A percentile compares a stretch with the other conserved stretches of the same genome.
These are phyloP conservation scores for Chloranthus sessilifolius DNA, from an alignment of 164 flowering plant genomes.

Conservation along the genomic window DNA sequence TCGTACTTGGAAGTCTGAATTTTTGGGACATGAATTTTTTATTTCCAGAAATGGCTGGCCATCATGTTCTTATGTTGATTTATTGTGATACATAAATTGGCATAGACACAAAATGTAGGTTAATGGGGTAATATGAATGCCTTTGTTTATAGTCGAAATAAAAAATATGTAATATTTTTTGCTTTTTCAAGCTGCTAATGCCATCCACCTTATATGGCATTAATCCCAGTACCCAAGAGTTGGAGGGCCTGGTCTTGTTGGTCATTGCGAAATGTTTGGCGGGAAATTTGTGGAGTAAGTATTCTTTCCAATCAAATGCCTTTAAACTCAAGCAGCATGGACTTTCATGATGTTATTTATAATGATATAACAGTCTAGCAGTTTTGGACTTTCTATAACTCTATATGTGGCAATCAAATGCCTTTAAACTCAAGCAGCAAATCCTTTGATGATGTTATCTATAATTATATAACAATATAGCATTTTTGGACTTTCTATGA, in stretches of 20 bases:
- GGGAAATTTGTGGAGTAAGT: conserved; percentile 72
- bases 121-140: not conserved
- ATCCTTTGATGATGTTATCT: too few relatives aligned
- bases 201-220: conserved; percentile 1
- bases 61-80: not conserved
- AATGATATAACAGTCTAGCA: too few relatives aligned
- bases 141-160: not conserved
- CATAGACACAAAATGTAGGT: not conserved
- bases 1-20: too few relatives aligned
- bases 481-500: too few relatives aligned
- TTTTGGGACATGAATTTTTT: too few relatives aligned
- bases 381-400: too few relatives aligned
- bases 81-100: not conserved
- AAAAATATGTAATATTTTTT: not conserved
- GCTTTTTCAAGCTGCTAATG: conserved; percentile 9
- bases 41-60: too few relatives aligned
- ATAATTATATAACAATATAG: too few relatives aligned
- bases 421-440: too few relatives aligned
- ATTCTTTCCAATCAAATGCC: conserved; percentile 1
- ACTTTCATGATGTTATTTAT: not conserved
- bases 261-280: conserved; percentile 48
- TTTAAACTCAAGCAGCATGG: not conserved
- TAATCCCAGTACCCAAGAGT: conserved; percentile 56
- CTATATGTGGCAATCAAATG: too few relatives aligned
- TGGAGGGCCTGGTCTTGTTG: conserved; percentile 97